These are phyloP conservation scores for Aspergillus sojae DNA, from an alignment of 2,329 filamentous ascomycete genomes.

Conservation along the genomic window DNA sequence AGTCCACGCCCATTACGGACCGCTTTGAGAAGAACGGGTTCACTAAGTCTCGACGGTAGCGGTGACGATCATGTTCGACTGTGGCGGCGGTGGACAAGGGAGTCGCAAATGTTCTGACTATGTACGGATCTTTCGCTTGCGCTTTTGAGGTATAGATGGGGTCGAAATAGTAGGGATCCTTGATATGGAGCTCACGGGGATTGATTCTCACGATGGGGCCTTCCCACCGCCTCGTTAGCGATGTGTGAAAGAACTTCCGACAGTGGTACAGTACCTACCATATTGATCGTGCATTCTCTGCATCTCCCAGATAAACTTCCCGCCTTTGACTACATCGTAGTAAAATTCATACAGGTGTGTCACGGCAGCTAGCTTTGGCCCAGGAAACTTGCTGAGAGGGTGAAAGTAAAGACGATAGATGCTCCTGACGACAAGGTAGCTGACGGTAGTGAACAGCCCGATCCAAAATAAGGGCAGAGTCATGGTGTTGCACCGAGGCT, in stretches of 20 bases:
- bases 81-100: neutral
- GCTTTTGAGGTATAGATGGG: slow-evolving; percentile 29
- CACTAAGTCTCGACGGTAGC: neutral
- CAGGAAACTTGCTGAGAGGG: slow-evolving; percentile 34
- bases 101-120: neutral
- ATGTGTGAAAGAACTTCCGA: neutral
- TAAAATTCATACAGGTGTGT: slow-evolving; percentile 32
- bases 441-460: too few relatives aligned
- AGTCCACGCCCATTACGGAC: neutral
- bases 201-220: slow-evolving; percentile 42
- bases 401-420: slow-evolving; percentile 21
- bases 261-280: slow-evolving; percentile 15
- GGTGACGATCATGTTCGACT: neutral
- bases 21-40: slow-evolving; percentile 1
- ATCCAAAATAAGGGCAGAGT: neutral
- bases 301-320: slow-evolving; percentile 28
- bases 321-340: slow-evolving; percentile 27
- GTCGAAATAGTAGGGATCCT: slow-evolving; percentile 37
- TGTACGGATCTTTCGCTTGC: slow-evolving; percentile 8
- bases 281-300: slow-evolving; percentile 30
- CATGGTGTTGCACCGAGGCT: neutral
- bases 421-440: neutral
- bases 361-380: slow-evolving; percentile 34
- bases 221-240: slow-evolving; percentile 8
- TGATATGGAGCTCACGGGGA: slow-evolving; percentile 40